Conservation (phyloP, 768 basidiomycete genomes). For the Gloeopeniophorella convolvens region DNA sequence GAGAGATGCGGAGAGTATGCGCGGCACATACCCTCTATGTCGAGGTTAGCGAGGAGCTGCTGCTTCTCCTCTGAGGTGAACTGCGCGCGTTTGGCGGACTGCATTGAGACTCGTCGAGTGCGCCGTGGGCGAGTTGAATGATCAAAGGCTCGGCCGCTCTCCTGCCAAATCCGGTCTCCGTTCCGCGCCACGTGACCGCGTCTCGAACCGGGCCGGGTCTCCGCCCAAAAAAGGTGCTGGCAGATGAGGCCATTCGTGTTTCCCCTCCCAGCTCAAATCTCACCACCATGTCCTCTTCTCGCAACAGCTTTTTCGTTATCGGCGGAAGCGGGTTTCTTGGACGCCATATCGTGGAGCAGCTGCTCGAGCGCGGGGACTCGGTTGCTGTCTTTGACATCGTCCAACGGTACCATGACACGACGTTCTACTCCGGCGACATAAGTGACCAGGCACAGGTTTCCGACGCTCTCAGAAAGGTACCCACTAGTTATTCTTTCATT, state of each 20-base stretch:
- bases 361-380: conserved; percentile 69
- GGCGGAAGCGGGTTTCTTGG: conserved; percentile 93
- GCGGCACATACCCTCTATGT: conserved; percentile 59
- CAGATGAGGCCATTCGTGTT: background rate
- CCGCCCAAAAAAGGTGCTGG: background rate
- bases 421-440: conserved; percentile 88
- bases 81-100: conserved; percentile 18
- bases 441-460: conserved; percentile 67
- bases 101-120: background rate
- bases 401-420: conserved; percentile 79
- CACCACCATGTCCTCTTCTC: conserved; percentile 11
- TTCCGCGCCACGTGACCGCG: conserved; percentile 7
- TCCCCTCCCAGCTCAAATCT: too few relatives aligned
- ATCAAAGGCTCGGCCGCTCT: too few relatives aligned
- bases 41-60: conserved; percentile 69
- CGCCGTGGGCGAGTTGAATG: too few relatives aligned
- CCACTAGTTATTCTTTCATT: conserved; percentile 24
- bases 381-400: conserved; percentile 91
- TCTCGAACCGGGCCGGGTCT: too few relatives aligned
- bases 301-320: conserved; percentile 81
- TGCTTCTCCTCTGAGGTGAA: conserved; percentile 65
- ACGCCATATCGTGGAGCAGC: conserved; percentile 81
- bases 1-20: background rate
- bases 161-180: too few relatives aligned
- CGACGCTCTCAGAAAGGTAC: conserved; percentile 66